Base-by-base conservation (phyloP, 139 green algal species). In the Micractinium conductrix region DNA sequence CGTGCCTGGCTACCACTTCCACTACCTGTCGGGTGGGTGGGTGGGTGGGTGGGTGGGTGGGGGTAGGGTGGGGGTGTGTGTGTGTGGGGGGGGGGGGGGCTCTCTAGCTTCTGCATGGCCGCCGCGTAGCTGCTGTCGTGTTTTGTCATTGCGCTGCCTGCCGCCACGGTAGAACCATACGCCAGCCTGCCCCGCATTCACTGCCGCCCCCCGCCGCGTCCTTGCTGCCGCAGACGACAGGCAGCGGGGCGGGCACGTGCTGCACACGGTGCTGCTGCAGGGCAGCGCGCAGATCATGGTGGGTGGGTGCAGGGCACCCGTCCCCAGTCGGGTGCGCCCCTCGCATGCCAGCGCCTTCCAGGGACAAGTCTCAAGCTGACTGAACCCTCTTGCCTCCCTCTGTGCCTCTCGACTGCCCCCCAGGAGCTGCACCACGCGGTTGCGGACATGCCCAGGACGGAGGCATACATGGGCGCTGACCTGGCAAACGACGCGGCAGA, bases 1-100 rank as follows among this genome's bases (percentile, higher is more conserved):
- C 33, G 68, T 85, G 19, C 80, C 80, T 0, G 79, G 67, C 68
- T 85, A 67, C 45, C 80, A 85, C 68, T 38, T 85, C 1, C 80
- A 85, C 68, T 85, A 62, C 68, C 67, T 85, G n/a, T 79, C 80
- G 9, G 68, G 63, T 58, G 42, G 33, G 12, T 72, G 65, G 5
- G 12, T 30, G 12, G 16, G 16, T 35, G 21, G 14, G 16, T 8
- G 24, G 19, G 5, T 38, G 62, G 17, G 19, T 69, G 19, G 2
- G 62, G 26, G 10, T 35, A 3, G 2, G 62, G 2, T 69, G 6
- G 58, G 6, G 4, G 26, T 26, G 62, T 22, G 2, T 38, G 2
- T 37, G 62, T 16, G 30, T 69, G 58, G 14, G 35, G 28, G 26
- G 24, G 2, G 6, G 53, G 10, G 19, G 24, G 53, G 2, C 53